Conservation (phyloP, 2,329 filamentous ascomycete species). For the Pyricularia sp. region DNA sequence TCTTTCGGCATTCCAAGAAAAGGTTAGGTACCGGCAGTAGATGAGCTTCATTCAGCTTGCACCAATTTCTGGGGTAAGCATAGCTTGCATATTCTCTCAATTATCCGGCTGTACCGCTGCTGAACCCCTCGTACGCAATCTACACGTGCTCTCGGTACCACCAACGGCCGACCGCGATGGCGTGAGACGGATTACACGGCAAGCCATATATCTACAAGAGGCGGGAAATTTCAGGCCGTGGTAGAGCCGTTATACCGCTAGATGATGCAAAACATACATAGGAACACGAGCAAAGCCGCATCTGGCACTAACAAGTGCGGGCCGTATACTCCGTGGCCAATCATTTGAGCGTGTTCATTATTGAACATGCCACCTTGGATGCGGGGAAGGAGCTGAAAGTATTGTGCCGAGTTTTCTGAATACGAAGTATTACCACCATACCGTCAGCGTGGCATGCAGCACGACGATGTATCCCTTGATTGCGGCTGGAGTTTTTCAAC, state of each 20-base stretch:
- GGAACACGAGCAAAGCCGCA: neutral
- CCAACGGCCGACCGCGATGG: neutral
- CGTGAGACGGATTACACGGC: neutral
- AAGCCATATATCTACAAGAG: neutral
- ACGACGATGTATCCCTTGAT: neutral
- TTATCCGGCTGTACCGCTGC: neutral
- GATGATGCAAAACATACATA: neutral
- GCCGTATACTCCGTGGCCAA: neutral
- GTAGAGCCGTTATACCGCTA: neutral
- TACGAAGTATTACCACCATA: slow-evolving; percentile 1
- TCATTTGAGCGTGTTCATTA: neutral
- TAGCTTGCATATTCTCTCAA: neutral
- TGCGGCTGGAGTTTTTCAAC: neutral
- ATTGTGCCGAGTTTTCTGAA: neutral
- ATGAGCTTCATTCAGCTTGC: no score
- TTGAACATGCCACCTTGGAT: neutral
- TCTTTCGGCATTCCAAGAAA: no score
- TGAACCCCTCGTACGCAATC: neutral
- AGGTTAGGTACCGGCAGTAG: no score
- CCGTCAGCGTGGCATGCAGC: neutral
- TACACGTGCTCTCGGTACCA: neutral
- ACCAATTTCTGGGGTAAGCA: neutral
- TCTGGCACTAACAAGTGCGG: neutral
- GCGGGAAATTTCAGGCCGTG: neutral
- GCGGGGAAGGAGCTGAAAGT: neutral